Percentiles rank a stretch among this genome's conserved stretches.
phyloP scores from a whole-genome alignment of 805 yeast genomes.

The Nakazawaea populi region DNA sequence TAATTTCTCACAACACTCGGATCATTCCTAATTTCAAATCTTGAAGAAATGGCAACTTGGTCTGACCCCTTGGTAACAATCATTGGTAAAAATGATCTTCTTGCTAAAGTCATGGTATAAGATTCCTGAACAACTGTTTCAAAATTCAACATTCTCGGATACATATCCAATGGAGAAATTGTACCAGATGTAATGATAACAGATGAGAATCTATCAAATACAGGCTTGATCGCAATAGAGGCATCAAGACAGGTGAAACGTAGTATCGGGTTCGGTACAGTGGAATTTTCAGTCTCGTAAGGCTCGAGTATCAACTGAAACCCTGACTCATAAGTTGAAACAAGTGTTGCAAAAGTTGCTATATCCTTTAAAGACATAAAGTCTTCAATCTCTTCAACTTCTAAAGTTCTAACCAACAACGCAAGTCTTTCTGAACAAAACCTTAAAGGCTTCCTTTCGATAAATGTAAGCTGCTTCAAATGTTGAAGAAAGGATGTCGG shows the following conservation, averaged over 20 bases:
- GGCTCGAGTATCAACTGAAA: conserved; percentile 92
- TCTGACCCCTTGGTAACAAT: conserved; percentile 97
- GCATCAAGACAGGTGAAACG: conserved; percentile 96
- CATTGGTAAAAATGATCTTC: conserved; percentile 90
- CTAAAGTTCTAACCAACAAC: conserved; percentile 81
- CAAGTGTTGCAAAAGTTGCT: conserved; percentile 94
- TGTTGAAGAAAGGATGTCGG: conserved; percentile 91
- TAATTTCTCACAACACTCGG: conserved; percentile 97
- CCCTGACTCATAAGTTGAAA: conserved; percentile 92
- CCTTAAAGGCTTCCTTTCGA: conserved; percentile 84
- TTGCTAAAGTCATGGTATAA: conserved; percentile 90
- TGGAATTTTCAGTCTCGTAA: conserved; percentile 85
- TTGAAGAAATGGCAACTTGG: conserved; percentile 93
- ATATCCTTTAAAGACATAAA: conserved; percentile 90
- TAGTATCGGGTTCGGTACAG: conserved; percentile 94
- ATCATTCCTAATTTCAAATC: conserved; percentile 95
- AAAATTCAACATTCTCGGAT: conserved; percentile 93
- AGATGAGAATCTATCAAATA: conserved; percentile 86
- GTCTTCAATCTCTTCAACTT: conserved; percentile 83
- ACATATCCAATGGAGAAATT: conserved; percentile 97
- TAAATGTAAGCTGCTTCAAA: conserved; percentile 86
- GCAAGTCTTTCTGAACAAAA: conserved; percentile 92
- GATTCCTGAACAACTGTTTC: conserved; percentile 92
- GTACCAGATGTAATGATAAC: conserved; percentile 97
- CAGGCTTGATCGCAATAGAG: conserved; percentile 95